Conservation (phyloP, 1,139 yeast species). For the Yamadazyma songkhlaensis region DNA sequence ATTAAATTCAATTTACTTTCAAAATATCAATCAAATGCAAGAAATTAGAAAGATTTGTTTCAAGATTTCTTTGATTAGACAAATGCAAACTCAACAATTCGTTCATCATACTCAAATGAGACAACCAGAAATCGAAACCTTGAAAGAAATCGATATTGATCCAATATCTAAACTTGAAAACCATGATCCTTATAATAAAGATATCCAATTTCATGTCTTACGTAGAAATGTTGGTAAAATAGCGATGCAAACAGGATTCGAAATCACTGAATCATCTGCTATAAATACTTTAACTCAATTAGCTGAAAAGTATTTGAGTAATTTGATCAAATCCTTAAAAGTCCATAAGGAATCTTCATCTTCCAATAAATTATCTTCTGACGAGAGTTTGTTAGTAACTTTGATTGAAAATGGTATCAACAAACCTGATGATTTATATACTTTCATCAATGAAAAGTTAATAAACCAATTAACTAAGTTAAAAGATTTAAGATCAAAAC, state of each 20-base stretch:
- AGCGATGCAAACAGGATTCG: conserved; percentile 93
- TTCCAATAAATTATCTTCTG: conserved; percentile 37
- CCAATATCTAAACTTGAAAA: conserved; percentile 71
- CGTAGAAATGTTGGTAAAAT: conserved; percentile 72
- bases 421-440: conserved; percentile 72
- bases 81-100: conserved; percentile 83
- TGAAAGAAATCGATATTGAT: conserved; percentile 73
- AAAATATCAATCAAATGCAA: conserved; percentile 77
- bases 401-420: conserved; percentile 82
- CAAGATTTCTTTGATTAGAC: conserved; percentile 83
- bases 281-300: conserved; percentile 77
- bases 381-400: conserved; percentile 57
- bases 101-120: conserved; percentile 72
- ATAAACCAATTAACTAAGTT: conserved; percentile 68
- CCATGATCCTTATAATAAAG: conserved; percentile 57
- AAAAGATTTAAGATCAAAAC: conserved; percentile 61
- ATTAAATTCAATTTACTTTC: conserved; percentile 56
- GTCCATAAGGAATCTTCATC: conserved; percentile 67
- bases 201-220: conserved; percentile 64
- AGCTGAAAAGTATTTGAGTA: conserved; percentile 76
- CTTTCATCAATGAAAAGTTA: conserved; percentile 72
- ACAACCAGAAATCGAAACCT: conserved; percentile 61
- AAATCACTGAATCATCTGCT: conserved; percentile 75
- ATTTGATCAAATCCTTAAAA: conserved; percentile 69
- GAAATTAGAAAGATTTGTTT: conserved; percentile 85